These are phyloP conservation scores for Hypoxylon sp. DNA, from an alignment of 2,329 filamentous ascomycete genomes.

Conservation along the genomic window DNA sequence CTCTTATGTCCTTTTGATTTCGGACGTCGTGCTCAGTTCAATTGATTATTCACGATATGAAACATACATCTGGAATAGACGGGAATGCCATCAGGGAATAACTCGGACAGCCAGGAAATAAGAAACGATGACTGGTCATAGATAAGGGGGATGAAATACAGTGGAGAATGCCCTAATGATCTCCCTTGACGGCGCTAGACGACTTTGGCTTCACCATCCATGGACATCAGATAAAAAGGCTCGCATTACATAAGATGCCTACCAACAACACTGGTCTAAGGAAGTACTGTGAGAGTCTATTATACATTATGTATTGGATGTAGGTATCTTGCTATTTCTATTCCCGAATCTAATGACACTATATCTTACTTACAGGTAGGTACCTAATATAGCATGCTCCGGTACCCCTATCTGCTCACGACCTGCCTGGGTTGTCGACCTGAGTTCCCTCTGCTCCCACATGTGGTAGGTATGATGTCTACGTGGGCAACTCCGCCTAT, in stretches of 20 bases:
- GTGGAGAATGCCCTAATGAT: slow-evolving; percentile 14
- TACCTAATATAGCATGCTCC: not conserved
- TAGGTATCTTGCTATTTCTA: not conserved
- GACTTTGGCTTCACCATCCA: slow-evolving; percentile 3
- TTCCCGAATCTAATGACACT: not conserved
- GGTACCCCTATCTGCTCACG: not conserved
- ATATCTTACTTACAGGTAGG: too few species aligned
- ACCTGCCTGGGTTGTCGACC: not conserved
- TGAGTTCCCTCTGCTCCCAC: not conserved
- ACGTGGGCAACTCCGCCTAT: slow-evolving; percentile 18
- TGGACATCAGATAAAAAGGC: slow-evolving; percentile 20
- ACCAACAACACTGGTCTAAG: not conserved
- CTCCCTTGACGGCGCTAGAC: slow-evolving; percentile 18
- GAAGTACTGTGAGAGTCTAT: not conserved
- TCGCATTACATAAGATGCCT: slow-evolving; percentile 18
- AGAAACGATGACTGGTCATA: slow-evolving; percentile 29
- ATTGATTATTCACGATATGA: slow-evolving; percentile 8
- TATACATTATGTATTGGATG: not conserved
- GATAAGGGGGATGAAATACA: slow-evolving; percentile 21
- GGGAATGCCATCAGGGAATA: slow-evolving; percentile 3
- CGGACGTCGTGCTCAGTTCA: slow-evolving; percentile 17
- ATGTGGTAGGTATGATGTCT: not conserved
- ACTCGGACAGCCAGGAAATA: not conserved
- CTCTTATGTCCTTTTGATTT: slow-evolving; percentile 1
- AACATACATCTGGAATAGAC: slow-evolving; percentile 1